Conservation (phyloP, 2,329 filamentous ascomycete genomes). For the Zymoseptoria brevis region DNA sequence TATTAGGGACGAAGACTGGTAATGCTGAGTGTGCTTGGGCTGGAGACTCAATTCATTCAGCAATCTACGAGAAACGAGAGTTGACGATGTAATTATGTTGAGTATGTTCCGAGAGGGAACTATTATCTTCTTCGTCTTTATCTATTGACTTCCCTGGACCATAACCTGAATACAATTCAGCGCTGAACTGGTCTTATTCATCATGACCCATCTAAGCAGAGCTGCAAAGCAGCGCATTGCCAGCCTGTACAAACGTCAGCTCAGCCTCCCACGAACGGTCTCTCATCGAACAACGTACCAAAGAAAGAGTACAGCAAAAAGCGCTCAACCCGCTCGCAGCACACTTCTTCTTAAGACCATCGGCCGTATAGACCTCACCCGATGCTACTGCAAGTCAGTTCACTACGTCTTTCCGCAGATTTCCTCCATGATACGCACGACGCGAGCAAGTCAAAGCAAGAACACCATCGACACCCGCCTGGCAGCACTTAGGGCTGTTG, state of each 20-base stretch:
- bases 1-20: no score
- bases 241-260: slow-evolving; percentile 3
- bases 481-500: slow-evolving; percentile 15
- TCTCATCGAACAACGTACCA: slow-evolving; percentile 5
- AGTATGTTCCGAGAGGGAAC: no score
- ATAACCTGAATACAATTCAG: no score
- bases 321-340: slow-evolving; percentile 9
- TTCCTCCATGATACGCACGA: slow-evolving; percentile 3
- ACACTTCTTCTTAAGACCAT: slow-evolving; percentile 7
- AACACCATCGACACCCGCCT: slow-evolving; percentile 11
- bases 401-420: neutral
- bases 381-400: slow-evolving; percentile 6
- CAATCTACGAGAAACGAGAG: no score
- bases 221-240: slow-evolving; percentile 12
- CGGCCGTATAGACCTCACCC: slow-evolving; percentile 1
- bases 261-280: neutral
- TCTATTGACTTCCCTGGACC: no score
- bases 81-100: no score
- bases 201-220: slow-evolving; percentile 2
- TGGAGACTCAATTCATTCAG: no score
- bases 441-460: slow-evolving; percentile 8
- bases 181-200: no score
- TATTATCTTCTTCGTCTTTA: no score
- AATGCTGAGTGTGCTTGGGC: no score
- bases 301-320: slow-evolving; percentile 13